Evolutionary conservation across 257 asterid species (phyloP), one percentile per base, ranked within the genome.

Genomic region (Ehretia macrophylla): DNA sequence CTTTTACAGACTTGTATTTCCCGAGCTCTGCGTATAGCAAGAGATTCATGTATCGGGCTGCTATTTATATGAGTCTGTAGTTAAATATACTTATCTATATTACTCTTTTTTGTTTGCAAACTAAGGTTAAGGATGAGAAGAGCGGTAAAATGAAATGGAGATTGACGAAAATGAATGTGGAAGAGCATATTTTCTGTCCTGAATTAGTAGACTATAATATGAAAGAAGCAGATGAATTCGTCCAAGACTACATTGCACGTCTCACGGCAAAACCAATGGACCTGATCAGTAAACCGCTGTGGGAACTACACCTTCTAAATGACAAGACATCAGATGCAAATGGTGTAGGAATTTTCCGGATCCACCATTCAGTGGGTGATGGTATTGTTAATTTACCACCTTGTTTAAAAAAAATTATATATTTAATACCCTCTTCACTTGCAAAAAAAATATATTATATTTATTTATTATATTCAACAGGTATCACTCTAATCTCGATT

Each of bases 331-430:
- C 81, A 0, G 66, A 77, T 22, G 82, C 87, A 18, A 50, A 67
- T 8, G 58, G 80, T 0, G 37, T 55, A 0, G 69, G 20, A 1
- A 17, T 77, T 27, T 58, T 77, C 35, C 72, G 67, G 60, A 38
- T 72, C 17, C 79, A 77, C 32, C 86, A 81, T 38, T 77, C 84
- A 0, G 45, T 81, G 17, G 86, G 86, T 1, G 83, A 77, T 23
- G 86, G 86, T 0, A n/a, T n/a, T n/a, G n/a, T n/a, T n/a, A n/a
- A n/a, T n/a, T n/a, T n/a, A n/a, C n/a, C n/a, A n/a, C n/a, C n/a
- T n/a, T n/a, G n/a, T n/a, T n/a, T n/a, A n/a, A n/a, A n/a, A n/a
- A n/a, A n/a, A n/a, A n/a, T n/a, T n/a, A n/a, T n/a, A n/a, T n/a
- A n/a, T n/a, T n/a, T n/a, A n/a, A n/a, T n/a, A n/a, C n/a, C n/a